These are phyloP conservation scores for Smithsoniella earleae DNA, from an alignment of 163 green algal genomes.

Conservation along the genomic window DNA sequence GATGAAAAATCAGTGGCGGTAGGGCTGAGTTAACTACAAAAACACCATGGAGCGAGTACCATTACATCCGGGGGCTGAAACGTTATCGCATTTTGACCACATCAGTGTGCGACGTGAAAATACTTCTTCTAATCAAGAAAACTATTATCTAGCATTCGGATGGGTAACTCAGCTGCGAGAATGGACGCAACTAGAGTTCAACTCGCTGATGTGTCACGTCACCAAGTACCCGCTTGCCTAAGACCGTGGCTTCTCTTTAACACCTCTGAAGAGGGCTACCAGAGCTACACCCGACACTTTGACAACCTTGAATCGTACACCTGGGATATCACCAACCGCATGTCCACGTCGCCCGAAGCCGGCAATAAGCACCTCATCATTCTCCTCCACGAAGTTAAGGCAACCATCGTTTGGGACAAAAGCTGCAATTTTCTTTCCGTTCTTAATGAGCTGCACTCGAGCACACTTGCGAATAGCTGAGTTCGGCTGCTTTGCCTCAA, in stretches of 20 bases:
- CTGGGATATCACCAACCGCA: constrained; percentile 99
- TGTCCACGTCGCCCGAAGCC: constrained; percentile 96
- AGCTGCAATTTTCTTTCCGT: constrained; percentile 99
- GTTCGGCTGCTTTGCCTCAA: constrained; percentile 99
- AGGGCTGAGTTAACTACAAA: too few species aligned
- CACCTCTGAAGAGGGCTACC: constrained; percentile 93
- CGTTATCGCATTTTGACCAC: too few species aligned
- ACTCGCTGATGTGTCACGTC: too few species aligned
- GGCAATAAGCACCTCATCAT: constrained; percentile 99
- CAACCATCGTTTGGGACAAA: constrained; percentile 99
- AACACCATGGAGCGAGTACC: too few species aligned
- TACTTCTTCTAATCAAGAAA: too few species aligned
- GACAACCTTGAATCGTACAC: constrained; percentile 99
- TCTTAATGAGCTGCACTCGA: constrained; percentile 99
- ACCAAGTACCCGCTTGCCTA: too few species aligned
- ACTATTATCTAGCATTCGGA: too few species aligned
- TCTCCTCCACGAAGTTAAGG: constrained; percentile 99
- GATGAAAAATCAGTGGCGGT: too few species aligned
- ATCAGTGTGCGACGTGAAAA: too few species aligned
- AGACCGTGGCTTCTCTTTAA: constrained; percentile 98
- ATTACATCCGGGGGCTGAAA: too few species aligned
- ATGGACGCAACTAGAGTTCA: too few species aligned
- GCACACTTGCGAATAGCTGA: constrained; percentile 99
- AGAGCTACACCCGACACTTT: constrained; percentile 97
- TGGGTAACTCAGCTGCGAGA: too few species aligned